A percentile compares a stretch with the other conserved stretches of the same genome.
Conservation (phyloP, 2,329 filamentous ascomycete genomes). For the Curvularia eragrostidis region DNA sequence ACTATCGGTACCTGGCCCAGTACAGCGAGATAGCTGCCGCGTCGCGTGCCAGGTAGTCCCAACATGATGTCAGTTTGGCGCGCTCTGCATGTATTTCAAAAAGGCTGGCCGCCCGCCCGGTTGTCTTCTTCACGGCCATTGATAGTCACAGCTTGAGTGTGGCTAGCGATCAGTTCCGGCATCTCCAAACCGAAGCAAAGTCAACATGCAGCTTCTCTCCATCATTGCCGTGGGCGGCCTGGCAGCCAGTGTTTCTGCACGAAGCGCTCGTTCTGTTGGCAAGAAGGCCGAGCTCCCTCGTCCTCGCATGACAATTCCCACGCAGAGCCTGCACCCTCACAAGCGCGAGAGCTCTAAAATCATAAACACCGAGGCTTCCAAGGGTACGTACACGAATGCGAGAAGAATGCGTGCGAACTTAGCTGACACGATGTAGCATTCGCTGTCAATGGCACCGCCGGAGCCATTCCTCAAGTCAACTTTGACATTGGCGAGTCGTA, state of each 20-base stretch:
- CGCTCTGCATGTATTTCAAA: conserved; percentile 7
- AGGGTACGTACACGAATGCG: conserved; percentile 18
- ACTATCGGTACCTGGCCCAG: conserved; percentile 21
- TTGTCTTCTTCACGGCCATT: conserved; percentile 8
- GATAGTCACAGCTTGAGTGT: conserved; percentile 11
- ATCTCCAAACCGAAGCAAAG: conserved; percentile 9
- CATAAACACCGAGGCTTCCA: conserved; percentile 50
- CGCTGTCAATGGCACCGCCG: conserved; percentile 47
- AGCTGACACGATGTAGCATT: conserved; percentile 38
- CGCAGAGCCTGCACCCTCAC: conserved; percentile 24
- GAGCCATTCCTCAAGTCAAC: conserved; percentile 56
- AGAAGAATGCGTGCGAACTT: not conserved
- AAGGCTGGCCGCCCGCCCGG: conserved; percentile 3
- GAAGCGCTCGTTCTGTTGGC: conserved; percentile 39
- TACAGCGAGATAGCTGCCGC: conserved; percentile 13
- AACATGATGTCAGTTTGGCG: conserved; percentile 16
- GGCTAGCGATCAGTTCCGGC: conserved; percentile 2
- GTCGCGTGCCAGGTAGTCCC: conserved; percentile 11
- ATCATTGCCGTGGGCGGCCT: conserved; percentile 40
- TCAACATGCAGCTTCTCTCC: conserved; percentile 43
- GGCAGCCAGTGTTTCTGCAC: conserved; percentile 34
- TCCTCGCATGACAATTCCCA: conserved; percentile 34
- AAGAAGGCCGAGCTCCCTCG: conserved; percentile 39
- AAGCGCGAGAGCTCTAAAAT: conserved; percentile 38
- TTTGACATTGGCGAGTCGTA: conserved; percentile 56